Evolutionary conservation across 2,329 filamentous ascomycete species (phyloP).

Genomic region (Nothopassalora personata): DNA sequence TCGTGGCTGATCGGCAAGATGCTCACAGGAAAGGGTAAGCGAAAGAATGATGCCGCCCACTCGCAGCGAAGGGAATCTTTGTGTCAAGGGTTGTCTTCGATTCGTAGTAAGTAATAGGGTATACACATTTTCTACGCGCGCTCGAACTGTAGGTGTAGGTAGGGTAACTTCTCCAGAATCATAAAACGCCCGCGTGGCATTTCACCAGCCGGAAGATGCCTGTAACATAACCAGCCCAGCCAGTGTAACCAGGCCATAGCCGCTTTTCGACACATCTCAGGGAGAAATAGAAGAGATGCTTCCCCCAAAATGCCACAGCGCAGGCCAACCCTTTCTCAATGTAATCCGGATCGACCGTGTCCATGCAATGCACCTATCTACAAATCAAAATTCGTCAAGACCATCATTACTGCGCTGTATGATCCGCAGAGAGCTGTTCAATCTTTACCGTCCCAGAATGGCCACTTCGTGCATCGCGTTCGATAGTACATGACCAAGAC

Average conservation of each 20-base stretch:
- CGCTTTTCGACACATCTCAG: not conserved
- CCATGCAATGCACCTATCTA: slow-evolving; percentile 4
- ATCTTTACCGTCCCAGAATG: not conserved
- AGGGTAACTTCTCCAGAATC: not conserved
- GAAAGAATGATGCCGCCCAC: too few relatives aligned
- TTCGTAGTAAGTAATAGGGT: not conserved
- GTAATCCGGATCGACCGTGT: not conserved
- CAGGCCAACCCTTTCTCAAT: not conserved
- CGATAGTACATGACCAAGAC: slow-evolving; percentile 2
- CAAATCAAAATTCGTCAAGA: slow-evolving; percentile 3
- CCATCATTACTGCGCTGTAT: not conserved
- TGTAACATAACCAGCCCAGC: not conserved
- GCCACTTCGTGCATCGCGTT: not conserved
- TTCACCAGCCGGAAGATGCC: not conserved
- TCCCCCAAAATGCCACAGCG: not conserved
- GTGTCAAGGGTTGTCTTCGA: too few relatives aligned
- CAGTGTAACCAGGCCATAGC: not conserved
- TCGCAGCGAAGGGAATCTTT: too few relatives aligned
- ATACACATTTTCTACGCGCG: not conserved
- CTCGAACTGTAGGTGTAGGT: not conserved
- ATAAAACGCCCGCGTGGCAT: not conserved
- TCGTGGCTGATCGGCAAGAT: too few relatives aligned
- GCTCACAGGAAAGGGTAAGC: too few relatives aligned
- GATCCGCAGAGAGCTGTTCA: not conserved
- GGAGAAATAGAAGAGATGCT: not conserved